Percentiles rank a stretch among this genome's conserved stretches.
Conservation (phyloP, 1,139 yeast species). For the Saccharomyces hybrid region DNA sequence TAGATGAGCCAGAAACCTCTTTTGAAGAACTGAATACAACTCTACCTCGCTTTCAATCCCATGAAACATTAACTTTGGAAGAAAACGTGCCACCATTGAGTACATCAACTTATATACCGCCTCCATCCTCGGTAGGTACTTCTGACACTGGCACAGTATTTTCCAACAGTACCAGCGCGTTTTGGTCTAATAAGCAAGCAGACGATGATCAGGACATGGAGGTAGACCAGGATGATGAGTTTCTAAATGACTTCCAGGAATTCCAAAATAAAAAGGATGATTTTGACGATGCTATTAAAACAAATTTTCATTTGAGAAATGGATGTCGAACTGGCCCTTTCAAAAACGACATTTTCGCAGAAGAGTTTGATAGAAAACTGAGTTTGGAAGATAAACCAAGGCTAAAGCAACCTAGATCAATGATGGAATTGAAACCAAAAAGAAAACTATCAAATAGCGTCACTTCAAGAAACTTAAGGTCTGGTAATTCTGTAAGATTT, state of each 20-base stretch:
- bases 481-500: conserved; percentile 16
- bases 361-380: conserved; percentile 12
- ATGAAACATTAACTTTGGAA: conserved; percentile 3
- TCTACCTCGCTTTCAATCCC: conserved; percentile 7
- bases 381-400: conserved; percentile 8
- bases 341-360: conserved; percentile 3
- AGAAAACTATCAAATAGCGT: conserved; percentile 18
- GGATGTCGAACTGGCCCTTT: conserved; percentile 3
- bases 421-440: conserved; percentile 22
- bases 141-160: conserved; percentile 26
- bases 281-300: conserved; percentile 22
- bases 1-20: conserved; percentile 24
- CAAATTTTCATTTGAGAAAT: conserved; percentile 12
- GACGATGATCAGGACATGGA: conserved; percentile 18
- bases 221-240: conserved; percentile 19
- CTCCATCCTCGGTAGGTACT: conserved; percentile 24
- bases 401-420: conserved; percentile 26
- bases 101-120: conserved; percentile 8
- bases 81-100: conserved; percentile 6
- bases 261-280: conserved; percentile 21
- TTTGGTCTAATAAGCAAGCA: conserved; percentile 1
- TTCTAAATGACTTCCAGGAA: conserved; percentile 27
- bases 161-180: conserved; percentile 13
- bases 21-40: conserved; percentile 30
- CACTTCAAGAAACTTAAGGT: conserved; percentile 22